These are phyloP conservation scores for Sambucus nigra DNA, from an alignment of 129 eudicot genomes.

Conservation along the genomic window DNA sequence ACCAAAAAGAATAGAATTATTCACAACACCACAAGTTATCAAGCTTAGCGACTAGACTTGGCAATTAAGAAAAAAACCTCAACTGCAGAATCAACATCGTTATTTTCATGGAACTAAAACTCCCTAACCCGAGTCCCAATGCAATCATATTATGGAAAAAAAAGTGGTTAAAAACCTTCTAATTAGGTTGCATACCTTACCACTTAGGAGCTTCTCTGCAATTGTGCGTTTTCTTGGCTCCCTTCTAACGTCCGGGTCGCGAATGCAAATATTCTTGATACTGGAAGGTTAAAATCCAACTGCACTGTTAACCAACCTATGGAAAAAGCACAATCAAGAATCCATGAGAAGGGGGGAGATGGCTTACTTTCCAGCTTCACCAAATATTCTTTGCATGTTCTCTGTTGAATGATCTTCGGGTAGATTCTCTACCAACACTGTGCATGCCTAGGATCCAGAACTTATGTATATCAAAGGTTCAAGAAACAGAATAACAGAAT, in stretches of 20 bases:
- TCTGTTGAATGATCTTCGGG: constrained; percentile 79
- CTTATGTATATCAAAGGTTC: neutral
- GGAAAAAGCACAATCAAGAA: neutral
- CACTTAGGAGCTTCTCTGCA: constrained; percentile 73
- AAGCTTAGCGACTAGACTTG: too few relatives aligned
- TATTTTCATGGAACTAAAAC: neutral
- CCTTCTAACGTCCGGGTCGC: constrained; percentile 55
- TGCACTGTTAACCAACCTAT: neutral
- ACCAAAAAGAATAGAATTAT: too few relatives aligned
- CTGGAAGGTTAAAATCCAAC: constrained; percentile 25
- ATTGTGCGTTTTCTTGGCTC: constrained; percentile 44
- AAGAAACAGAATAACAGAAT: neutral
- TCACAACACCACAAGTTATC: too few relatives aligned
- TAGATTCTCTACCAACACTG: constrained; percentile 90
- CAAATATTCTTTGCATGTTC: constrained; percentile 59
- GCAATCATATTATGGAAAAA: neutral
- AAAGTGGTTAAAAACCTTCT: neutral
- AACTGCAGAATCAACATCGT: too few relatives aligned
- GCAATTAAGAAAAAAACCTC: too few relatives aligned
- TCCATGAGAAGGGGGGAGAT: neutral
- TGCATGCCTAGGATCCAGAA: constrained; percentile 28
- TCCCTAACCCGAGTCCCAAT: neutral
- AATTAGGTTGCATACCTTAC: constrained; percentile 43
- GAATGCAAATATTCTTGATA: constrained; percentile 55
- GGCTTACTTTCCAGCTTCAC: constrained; percentile 56